These are phyloP conservation scores for Castanea crenata DNA, from an alignment of 306 rosid species.

Conservation along the genomic window DNA sequence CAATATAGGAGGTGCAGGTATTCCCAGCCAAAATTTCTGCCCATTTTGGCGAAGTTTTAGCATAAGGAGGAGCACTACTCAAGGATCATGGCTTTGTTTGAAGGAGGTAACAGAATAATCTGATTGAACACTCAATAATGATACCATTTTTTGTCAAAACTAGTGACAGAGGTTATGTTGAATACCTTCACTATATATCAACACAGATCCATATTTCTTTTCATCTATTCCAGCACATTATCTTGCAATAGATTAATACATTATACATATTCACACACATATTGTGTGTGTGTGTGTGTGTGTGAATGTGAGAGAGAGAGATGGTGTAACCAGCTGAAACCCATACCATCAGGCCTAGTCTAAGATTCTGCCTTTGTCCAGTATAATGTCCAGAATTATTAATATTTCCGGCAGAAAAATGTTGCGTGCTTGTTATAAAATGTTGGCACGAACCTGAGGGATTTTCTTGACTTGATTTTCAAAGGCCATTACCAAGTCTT, in stretches of 20 bases:
- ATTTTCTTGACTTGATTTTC: not conserved
- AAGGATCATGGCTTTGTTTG: no score
- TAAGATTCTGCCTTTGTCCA: not conserved
- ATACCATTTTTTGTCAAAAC: no score
- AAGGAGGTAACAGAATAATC: no score
- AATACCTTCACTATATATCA: no score
- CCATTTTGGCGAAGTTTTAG: no score
- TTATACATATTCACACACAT: not conserved
- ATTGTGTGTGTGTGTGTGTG: not conserved
- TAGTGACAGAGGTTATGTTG: no score
- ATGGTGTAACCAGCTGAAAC: not conserved
- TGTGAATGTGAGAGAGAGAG: not conserved
- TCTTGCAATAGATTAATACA: not conserved
- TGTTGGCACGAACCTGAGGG: not conserved
- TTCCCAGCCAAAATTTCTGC: no score
- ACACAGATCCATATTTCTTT: not conserved
- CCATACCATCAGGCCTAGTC: not conserved
- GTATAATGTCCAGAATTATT: not conserved
- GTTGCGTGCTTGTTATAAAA: not conserved
- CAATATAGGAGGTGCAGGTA: no score
- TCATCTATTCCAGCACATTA: not conserved
- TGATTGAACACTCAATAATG: no score
- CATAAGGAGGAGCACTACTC: no score
- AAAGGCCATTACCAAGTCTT: not conserved
- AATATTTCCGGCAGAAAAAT: not conserved